Percentiles rank a stretch among this genome's conserved stretches.
Conservation (phyloP, 768 basidiomycete species). For the Lactarius vividus region DNA sequence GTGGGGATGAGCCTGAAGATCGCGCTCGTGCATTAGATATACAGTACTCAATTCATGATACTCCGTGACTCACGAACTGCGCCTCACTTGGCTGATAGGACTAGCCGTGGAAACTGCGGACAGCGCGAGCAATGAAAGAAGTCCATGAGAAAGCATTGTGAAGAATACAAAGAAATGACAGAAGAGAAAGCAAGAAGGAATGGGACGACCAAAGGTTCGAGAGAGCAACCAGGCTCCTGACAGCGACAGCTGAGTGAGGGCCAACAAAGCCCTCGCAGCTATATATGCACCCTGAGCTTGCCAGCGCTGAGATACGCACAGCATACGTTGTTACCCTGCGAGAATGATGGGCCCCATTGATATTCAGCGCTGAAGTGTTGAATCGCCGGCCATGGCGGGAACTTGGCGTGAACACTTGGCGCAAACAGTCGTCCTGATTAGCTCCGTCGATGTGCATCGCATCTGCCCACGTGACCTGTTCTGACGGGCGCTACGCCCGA, state of each 20-base stretch:
- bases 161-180: conserved; percentile 4
- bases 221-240: conserved; percentile 28
- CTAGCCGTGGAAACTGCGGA: conserved; percentile 5
- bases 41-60: background rate
- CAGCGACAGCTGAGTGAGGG: conserved; percentile 5
- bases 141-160: conserved; percentile 11
- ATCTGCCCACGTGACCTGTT: background rate
- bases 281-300: background rate
- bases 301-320: conserved; percentile 7
- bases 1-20: conserved; percentile 19
- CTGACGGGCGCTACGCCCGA: background rate
- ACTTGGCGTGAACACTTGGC: too few species aligned
- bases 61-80: conserved; percentile 18
- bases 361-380: background rate
- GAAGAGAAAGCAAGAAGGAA: conserved; percentile 19
- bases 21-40: background rate
- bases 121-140: conserved; percentile 15
- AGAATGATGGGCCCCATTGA: background rate
- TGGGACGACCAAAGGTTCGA: conserved; percentile 10
- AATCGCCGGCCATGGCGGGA: background rate
- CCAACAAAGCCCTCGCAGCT: background rate
- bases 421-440: background rate
- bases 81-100: conserved; percentile 17
- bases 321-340: background rate
- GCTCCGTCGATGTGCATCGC: background rate